Percentiles rank a stretch among this genome's conserved stretches.
These are phyloP conservation scores for Termitomyces sp. DNA, from an alignment of 1,284 basidiomycete species.

Conservation along the genomic window DNA sequence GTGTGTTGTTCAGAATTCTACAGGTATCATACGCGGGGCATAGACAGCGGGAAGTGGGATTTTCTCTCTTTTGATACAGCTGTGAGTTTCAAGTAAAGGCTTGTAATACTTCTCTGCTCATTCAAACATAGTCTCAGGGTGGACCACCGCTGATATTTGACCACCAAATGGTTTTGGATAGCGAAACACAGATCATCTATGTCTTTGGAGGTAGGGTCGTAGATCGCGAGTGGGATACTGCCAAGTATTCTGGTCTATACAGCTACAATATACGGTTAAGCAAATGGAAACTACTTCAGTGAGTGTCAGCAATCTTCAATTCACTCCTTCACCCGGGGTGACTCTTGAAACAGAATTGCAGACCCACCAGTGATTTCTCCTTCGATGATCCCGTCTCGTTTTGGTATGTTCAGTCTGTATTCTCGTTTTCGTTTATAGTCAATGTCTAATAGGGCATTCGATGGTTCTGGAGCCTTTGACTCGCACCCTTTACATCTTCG, in stretches of 20 bases:
- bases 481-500: constrained; percentile 62
- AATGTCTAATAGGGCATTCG: constrained; percentile 51
- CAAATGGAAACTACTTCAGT: constrained; percentile 66
- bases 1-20: constrained; percentile 61
- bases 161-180: constrained; percentile 78
- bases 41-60: constrained; percentile 62
- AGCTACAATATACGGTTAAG: constrained; percentile 58
- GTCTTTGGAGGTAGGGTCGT: constrained; percentile 75
- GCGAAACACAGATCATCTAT: constrained; percentile 67
- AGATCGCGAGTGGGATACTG: constrained; percentile 51
- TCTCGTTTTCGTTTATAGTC: constrained; percentile 1
- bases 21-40: constrained; percentile 60
- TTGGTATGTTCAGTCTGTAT: constrained; percentile 35
- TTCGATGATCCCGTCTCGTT: constrained; percentile 49
- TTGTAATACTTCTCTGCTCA: neutral
- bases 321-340: constrained; percentile 1
- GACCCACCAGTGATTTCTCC: constrained; percentile 28
- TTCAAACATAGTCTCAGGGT: constrained; percentile 41
- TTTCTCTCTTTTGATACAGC: constrained; percentile 57
- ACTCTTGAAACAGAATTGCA: constrained; percentile 24
- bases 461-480: constrained; percentile 66
- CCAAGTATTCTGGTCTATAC: constrained; percentile 66
- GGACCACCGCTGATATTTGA: constrained; percentile 77
- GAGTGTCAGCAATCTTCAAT: constrained; percentile 23
- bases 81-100: constrained; percentile 33